A percentile compares a stretch with the other conserved stretches of the same genome.
phyloP scores from a whole-genome alignment of 2,329 filamentous ascomycete species.

The Hirsutella rhossiliensis region DNA sequence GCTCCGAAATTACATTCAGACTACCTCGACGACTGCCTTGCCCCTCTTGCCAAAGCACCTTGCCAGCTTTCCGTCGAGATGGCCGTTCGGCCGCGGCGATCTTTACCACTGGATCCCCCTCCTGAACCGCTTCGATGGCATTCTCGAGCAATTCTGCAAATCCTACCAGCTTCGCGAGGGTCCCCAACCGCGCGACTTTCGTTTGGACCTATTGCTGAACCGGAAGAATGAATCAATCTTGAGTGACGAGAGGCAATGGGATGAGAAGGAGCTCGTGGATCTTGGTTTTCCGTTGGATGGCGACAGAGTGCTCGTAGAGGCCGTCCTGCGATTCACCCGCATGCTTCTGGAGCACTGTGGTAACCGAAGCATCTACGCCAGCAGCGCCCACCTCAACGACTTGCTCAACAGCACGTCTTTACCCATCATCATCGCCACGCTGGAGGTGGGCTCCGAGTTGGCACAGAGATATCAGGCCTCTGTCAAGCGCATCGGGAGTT shows the following conservation, averaged over 20 bases:
- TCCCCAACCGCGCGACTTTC: slow-evolving; percentile 70
- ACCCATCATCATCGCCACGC: slow-evolving; percentile 61
- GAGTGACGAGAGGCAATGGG: slow-evolving; percentile 34
- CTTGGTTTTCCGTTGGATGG: slow-evolving; percentile 61
- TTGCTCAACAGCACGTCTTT: slow-evolving; percentile 80
- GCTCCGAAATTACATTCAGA: slow-evolving; percentile 68
- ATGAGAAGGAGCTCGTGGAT: slow-evolving; percentile 33
- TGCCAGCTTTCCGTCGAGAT: slow-evolving; percentile 69
- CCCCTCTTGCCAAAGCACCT: slow-evolving; percentile 69
- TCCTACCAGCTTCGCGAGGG: slow-evolving; percentile 71
- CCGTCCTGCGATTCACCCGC: slow-evolving; percentile 73
- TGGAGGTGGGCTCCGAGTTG: slow-evolving; percentile 73
- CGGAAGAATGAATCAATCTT: slow-evolving; percentile 38
- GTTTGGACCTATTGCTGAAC: slow-evolving; percentile 50
- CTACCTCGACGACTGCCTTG: slow-evolving; percentile 56
- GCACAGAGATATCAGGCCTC: slow-evolving; percentile 89
- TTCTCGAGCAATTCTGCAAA: slow-evolving; percentile 70
- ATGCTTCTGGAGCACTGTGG: slow-evolving; percentile 89
- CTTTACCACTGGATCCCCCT: slow-evolving; percentile 97
- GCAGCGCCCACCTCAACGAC: slow-evolving; percentile 79
- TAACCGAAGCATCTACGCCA: slow-evolving; percentile 91
- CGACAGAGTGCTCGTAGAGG: slow-evolving; percentile 68
- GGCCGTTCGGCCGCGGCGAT: slow-evolving; percentile 92
- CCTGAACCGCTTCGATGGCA: slow-evolving; percentile 82
- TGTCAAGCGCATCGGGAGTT: slow-evolving; percentile 60